These are phyloP conservation scores for Apiotrichum porosum DNA, from an alignment of 1,284 basidiomycete species.

Conservation along the genomic window DNA sequence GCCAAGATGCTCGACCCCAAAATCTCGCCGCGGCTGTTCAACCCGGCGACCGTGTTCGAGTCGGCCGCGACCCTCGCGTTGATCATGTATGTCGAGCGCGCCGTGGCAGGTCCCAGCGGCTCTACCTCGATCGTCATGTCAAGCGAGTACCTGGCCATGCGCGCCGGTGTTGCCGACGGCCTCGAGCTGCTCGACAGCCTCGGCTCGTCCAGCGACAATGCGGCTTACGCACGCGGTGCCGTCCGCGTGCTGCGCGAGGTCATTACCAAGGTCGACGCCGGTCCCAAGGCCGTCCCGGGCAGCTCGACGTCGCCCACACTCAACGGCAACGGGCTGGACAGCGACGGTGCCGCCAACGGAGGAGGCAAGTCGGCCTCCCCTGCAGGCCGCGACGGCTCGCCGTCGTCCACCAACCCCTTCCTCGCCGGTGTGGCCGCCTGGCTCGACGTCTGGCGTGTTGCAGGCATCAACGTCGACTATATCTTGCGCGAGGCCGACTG, in stretches of 20 bases:
- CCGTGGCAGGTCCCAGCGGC: conserved; percentile 12
- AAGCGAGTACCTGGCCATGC: conserved; percentile 27
- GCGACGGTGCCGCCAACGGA: neutral
- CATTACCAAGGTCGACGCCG: conserved; percentile 18
- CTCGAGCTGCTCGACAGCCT: conserved; percentile 40
- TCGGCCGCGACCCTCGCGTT: conserved; percentile 33
- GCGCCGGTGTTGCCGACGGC: conserved; percentile 35
- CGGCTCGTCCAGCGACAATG: conserved; percentile 10
- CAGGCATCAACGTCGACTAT: conserved; percentile 31
- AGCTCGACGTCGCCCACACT: neutral
- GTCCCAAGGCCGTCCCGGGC: conserved; percentile 3
- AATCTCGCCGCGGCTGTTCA: conserved; percentile 35
- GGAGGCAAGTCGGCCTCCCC: neutral
- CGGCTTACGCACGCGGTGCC: conserved; percentile 24
- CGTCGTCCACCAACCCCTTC: conserved; percentile 6
- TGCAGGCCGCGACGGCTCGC: neutral
- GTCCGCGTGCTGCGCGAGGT: conserved; percentile 31
- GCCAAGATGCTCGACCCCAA: conserved; percentile 42
- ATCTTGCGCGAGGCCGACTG: conserved; percentile 39
- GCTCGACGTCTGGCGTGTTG: conserved; percentile 27
- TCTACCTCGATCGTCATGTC: conserved; percentile 10
- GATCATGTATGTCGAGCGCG: conserved; percentile 37
- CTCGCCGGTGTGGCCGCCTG: conserved; percentile 18
- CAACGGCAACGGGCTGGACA: conserved; percentile 8
- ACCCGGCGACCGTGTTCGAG: conserved; percentile 38